These are phyloP conservation scores for Beauveria brongniartii DNA, from an alignment of 2,329 filamentous ascomycete genomes.

Conservation along the genomic window DNA sequence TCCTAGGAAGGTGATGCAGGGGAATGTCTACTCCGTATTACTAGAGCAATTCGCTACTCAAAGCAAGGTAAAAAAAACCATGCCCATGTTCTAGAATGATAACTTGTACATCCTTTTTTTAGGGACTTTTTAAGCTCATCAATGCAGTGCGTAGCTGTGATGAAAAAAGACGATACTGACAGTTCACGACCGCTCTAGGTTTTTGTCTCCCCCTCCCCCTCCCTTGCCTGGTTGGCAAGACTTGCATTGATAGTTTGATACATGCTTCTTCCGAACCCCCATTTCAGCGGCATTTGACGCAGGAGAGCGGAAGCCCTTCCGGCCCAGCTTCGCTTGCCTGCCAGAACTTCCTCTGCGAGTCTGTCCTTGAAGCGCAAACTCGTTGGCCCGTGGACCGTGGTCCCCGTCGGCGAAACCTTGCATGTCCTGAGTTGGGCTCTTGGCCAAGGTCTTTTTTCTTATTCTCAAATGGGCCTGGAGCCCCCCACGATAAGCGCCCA, in stretches of 20 bases:
- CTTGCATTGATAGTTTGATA: not conserved
- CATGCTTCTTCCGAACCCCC: conserved; percentile 4
- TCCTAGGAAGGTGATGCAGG: too few species aligned
- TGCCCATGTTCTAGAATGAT: too few species aligned
- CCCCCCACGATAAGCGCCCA: conserved; percentile 8
- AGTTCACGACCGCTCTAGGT: too few species aligned
- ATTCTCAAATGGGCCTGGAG: not conserved
- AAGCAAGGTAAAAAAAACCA: too few species aligned
- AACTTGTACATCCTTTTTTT: too few species aligned
- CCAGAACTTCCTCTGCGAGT: too few species aligned
- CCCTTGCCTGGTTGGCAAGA: not conserved
- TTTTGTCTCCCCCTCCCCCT: too few species aligned
- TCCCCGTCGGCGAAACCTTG: not conserved
- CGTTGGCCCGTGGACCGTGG: not conserved
- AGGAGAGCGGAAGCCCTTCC: conserved; percentile 4
- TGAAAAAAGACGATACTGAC: too few species aligned
- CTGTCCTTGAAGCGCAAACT: not conserved
- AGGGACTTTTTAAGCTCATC: too few species aligned
- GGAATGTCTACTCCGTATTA: too few species aligned
- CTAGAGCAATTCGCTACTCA: too few species aligned
- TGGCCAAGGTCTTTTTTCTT: not conserved
- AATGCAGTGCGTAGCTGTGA: too few species aligned
- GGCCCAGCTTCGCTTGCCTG: not conserved
- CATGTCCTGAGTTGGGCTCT: not conserved
- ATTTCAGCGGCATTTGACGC: not conserved